Evolutionary conservation across 441 rosid genomes (phyloP).

Genomic region (Jatropha multifida): DNA sequence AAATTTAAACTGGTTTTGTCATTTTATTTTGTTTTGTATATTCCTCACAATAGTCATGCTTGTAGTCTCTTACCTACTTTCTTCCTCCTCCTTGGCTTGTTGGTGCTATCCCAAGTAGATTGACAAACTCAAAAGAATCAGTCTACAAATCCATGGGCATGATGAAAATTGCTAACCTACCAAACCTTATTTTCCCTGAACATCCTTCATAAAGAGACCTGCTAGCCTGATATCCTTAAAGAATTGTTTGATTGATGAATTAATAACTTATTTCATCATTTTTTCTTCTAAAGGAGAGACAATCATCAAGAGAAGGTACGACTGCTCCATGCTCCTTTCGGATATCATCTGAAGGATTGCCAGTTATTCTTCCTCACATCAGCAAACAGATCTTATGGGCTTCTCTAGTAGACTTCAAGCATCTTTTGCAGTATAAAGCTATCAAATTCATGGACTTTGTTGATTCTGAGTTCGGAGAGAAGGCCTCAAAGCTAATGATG

Average conservation of each 20-base stretch:
- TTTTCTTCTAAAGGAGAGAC: conserved; percentile 63
- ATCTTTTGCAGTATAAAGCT: conserved; percentile 73
- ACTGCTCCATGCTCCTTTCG: conserved; percentile 73
- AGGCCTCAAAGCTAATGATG: conserved; percentile 69
- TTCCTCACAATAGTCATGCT: background rate
- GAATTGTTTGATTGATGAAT: conserved; percentile 3
- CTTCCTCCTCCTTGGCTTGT: background rate
- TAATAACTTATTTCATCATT: background rate
- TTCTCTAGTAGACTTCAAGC: conserved; percentile 70
- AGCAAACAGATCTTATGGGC: conserved; percentile 78
- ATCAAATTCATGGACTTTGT: conserved; percentile 75
- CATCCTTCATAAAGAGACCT: background rate
- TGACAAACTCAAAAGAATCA: background rate
- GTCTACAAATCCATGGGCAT: background rate
- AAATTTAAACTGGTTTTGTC: background rate
- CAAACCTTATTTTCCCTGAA: background rate
- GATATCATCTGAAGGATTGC: conserved; percentile 93
- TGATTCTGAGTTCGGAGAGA: conserved; percentile 58
- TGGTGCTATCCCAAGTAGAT: background rate
- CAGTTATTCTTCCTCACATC: conserved; percentile 80
- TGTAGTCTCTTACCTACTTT: background rate
- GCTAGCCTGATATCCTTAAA: background rate
- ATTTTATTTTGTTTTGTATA: background rate
- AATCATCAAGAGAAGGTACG: conserved; percentile 75
- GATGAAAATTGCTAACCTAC: background rate